Evolutionary conservation across 768 basidiomycete species (phyloP).

Genomic region (Pleurotus sapidus): DNA sequence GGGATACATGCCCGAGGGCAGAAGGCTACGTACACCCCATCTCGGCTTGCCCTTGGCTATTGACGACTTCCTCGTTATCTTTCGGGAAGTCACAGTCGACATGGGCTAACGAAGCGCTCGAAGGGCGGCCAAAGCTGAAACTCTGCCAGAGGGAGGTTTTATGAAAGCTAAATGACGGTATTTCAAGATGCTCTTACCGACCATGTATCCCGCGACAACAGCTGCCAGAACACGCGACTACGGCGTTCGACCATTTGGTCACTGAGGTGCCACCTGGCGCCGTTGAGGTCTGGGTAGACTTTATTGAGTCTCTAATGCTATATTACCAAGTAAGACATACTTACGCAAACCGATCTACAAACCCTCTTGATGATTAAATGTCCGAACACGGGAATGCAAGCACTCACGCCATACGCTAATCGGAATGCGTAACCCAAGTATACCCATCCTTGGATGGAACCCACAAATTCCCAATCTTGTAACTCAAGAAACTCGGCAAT

Average conservation of each 20-base stretch:
- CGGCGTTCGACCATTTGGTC: constrained; percentile 43
- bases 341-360: constrained; percentile 54
- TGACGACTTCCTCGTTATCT: constrained; percentile 33
- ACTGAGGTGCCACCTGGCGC: constrained; percentile 57
- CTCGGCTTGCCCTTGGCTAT: constrained; percentile 30
- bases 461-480: constrained; percentile 46
- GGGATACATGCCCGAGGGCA: too few relatives aligned
- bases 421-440: constrained; percentile 59
- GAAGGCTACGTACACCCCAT: constrained; percentile 47
- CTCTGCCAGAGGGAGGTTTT: constrained; percentile 37
- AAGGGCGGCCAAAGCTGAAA: constrained; percentile 58
- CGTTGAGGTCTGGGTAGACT: constrained; percentile 48
- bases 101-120: constrained; percentile 47
- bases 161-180: not conserved
- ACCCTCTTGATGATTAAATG: too few relatives aligned
- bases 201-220: constrained; percentile 64
- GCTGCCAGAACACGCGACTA: constrained; percentile 62
- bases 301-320: not conserved
- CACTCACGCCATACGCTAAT: constrained; percentile 56
- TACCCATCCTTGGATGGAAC: constrained; percentile 50
- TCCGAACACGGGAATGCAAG: too few relatives aligned
- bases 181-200: too few relatives aligned
- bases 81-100: constrained; percentile 57
- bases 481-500: constrained; percentile 53
- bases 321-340: constrained; percentile 15